Conservation (phyloP, 2,329 filamentous ascomycete species). For the Paraphoma sp. region DNA sequence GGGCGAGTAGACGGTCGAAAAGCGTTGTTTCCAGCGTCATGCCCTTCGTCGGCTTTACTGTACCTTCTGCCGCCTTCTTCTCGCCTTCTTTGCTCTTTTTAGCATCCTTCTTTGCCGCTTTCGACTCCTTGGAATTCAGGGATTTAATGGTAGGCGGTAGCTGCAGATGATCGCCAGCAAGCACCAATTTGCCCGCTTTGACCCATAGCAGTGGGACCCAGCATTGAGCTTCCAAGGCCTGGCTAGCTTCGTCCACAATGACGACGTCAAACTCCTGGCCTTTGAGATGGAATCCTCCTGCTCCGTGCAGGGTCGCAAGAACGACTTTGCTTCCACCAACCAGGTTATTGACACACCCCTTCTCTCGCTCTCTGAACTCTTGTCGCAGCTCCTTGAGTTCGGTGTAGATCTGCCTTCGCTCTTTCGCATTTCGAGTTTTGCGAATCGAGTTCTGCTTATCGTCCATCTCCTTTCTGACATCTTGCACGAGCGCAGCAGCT, state of each 20-base stretch:
- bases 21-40: slow-evolving; percentile 84
- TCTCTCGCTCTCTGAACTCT: slow-evolving; percentile 87
- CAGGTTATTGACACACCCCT: slow-evolving; percentile 77
- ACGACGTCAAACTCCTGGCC: slow-evolving; percentile 89
- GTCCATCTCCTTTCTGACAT: slow-evolving; percentile 92
- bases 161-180: slow-evolving; percentile 94
- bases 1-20: slow-evolving; percentile 83
- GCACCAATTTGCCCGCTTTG: slow-evolving; percentile 79
- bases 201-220: slow-evolving; percentile 84
- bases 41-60: slow-evolving; percentile 42
- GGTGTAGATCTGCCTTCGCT: slow-evolving; percentile 80
- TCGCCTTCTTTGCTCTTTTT: slow-evolving; percentile 41
- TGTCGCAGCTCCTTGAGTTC: slow-evolving; percentile 86
- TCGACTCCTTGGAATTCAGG: slow-evolving; percentile 53
- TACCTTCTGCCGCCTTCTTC: slow-evolving; percentile 39
- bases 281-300: slow-evolving; percentile 82
- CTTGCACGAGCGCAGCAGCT: slow-evolving; percentile 85
- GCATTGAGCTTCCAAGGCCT: slow-evolving; percentile 94
- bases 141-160: slow-evolving; percentile 95
- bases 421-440: slow-evolving; percentile 82
- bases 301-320: slow-evolving; percentile 89
- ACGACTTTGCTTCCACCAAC: slow-evolving; percentile 83
- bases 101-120: slow-evolving; percentile 40
- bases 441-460: slow-evolving; percentile 85
- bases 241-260: slow-evolving; percentile 94